Conservation (phyloP, 768 basidiomycete genomes). For the Pleurotus giganteus region DNA sequence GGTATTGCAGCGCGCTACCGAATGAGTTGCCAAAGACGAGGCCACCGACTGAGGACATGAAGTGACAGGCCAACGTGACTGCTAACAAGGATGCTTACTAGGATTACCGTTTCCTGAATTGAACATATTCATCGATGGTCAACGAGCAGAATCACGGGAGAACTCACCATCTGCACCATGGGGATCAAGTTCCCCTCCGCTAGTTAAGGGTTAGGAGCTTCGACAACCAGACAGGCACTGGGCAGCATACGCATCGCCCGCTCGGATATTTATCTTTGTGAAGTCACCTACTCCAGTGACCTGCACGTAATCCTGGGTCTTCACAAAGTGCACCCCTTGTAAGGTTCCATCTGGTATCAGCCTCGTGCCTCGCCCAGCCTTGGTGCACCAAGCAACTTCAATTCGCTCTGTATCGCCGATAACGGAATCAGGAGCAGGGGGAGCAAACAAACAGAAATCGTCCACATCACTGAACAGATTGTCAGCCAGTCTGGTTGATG, state of each 20-base stretch:
- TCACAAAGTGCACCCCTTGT: conserved; percentile 35
- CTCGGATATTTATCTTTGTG: conserved; percentile 55
- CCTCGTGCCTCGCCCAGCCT: conserved; percentile 41
- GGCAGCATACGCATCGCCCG: conserved; percentile 40
- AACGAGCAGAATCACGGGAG: background rate
- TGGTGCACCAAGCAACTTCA: conserved; percentile 27
- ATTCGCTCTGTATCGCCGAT: conserved; percentile 16
- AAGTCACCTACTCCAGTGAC: conserved; percentile 58
- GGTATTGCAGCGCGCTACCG: conserved; percentile 49
- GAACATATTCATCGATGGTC: background rate
- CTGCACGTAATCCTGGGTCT: conserved; percentile 61
- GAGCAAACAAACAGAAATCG: background rate
- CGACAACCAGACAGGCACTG: conserved; percentile 11
- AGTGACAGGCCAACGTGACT: background rate
- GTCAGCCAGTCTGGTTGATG: background rate
- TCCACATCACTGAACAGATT: background rate
- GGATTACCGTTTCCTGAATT: conserved; percentile 18
- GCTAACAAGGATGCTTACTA: conserved; percentile 6
- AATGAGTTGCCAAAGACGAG: conserved; percentile 22
- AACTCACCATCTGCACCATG: conserved; percentile 45
- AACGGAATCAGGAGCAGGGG: conserved; percentile 1
- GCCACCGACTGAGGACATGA: conserved; percentile 15
- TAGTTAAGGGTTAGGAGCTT: background rate
- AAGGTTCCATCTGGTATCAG: conserved; percentile 42
- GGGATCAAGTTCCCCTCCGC: conserved; percentile 44